Base-by-base conservation (phyloP, 2,329 filamentous ascomycete genomes). In the Pyrenochaeta sp. region DNA sequence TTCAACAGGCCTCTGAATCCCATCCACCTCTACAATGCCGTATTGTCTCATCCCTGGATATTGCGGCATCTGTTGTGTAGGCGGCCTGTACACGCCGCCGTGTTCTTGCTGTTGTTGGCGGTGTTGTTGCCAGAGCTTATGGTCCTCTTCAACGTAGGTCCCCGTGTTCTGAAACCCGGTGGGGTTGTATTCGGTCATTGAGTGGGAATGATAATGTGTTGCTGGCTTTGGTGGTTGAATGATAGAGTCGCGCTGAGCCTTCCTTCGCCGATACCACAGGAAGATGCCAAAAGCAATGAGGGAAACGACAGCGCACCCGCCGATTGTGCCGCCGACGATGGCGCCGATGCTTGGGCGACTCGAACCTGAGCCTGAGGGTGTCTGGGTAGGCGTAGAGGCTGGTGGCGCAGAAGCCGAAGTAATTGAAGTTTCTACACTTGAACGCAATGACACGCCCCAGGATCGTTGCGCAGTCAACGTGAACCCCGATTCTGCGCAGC, bases 281-380 rank as follows among this genome's bases (percentile, higher is more conserved):
- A 72, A 58, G 27, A 64, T 50, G 18, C 49, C 52, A 15, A 69
- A 54, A 4, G 58, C 54, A 37, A 73, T 53, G 39, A 66, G 61
- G 20, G 56, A 66, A 27, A 74, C 11, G 29, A 67, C 61, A 7
- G 60, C 53, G 30, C 72, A 60, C 1, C 66, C 72, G 30, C 69
- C 71, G 7, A 75, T 49, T 4, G 71, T 72, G 23, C 69, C 70
- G 44, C 73, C 72, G 9, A 72, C 60, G 14, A 75, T 74, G 10
- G 66, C 64, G n/a, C 61, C 71, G 9, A 73, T 43, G 36, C 57
- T 54, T 2, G 59, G 58, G 27, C 59, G 61, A 3, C 52, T 52
- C n/a, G 45, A 33, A 10, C n/a, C 17, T 27, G 48, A 31, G 7
- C 37, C 7, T 20, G 60, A 40, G 15, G 52, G 17, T 4, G 35